Conservation (phyloP, 2,329 filamentous ascomycete species). For the Fusarium sp. region DNA sequence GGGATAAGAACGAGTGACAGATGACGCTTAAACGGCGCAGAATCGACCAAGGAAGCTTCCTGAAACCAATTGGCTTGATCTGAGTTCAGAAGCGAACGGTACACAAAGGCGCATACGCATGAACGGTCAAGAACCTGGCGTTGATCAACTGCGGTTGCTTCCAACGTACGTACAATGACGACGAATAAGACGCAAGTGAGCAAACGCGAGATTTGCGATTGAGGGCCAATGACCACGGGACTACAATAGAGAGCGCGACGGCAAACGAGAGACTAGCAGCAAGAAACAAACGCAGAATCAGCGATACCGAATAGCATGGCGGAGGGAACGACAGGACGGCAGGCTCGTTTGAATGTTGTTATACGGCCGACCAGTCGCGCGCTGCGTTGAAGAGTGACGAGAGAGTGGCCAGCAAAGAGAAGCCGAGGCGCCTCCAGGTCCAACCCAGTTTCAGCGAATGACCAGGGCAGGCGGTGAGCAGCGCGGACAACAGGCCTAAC, state of each 20-base stretch:
- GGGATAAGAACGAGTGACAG: conserved; percentile 48
- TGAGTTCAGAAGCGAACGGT: conserved; percentile 36
- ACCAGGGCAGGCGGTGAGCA: conserved; percentile 50
- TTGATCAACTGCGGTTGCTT: conserved; percentile 38
- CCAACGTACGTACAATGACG: conserved; percentile 39
- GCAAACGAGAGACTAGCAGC: conserved; percentile 49
- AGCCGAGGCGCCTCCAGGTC: conserved; percentile 31
- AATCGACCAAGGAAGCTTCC: conserved; percentile 35
- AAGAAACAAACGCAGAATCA: conserved; percentile 43
- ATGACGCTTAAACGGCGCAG: conserved; percentile 40
- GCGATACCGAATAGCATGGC: conserved; percentile 48
- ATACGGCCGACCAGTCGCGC: conserved; percentile 48
- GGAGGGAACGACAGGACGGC: conserved; percentile 41
- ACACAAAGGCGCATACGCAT: conserved; percentile 41
- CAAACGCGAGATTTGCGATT: conserved; percentile 34
- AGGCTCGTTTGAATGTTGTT: conserved; percentile 44
- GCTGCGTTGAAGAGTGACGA: conserved; percentile 44
- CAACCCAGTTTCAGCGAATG: conserved; percentile 40
- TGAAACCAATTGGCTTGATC: conserved; percentile 46
- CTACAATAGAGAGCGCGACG: conserved; percentile 37
- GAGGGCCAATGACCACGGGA: conserved; percentile 39
- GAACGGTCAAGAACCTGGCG: conserved; percentile 35
- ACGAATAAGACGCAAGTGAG: conserved; percentile 34
- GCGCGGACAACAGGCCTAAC: conserved; percentile 40
- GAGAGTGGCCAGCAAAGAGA: conserved; percentile 32